Evolutionary conservation across 805 yeast genomes (phyloP), one percentile per base, ranked within the genome.

Genomic region (Metschnikowia lachancei): DNA sequence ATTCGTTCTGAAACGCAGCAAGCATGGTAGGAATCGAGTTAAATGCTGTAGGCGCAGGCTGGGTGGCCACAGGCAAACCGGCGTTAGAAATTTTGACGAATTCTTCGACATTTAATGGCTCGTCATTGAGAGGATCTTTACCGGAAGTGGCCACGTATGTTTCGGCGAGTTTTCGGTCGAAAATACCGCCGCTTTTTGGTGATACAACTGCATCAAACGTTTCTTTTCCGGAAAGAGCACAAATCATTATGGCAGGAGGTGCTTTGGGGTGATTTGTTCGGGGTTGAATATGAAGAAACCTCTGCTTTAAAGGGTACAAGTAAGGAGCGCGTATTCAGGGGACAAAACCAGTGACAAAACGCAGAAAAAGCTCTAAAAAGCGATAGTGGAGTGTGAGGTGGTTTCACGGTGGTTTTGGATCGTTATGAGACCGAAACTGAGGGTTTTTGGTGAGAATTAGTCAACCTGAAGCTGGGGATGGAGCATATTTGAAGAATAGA

Each of bases 11-110:
- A 51, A 91, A 80, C 1, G 85, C 70, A 2, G 87, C 73, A 41
- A 91, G 69, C 56, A 91, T 65, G 3, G 87, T 73, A 0, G 98
- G 98, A 26, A 91, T 87, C 0, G 95, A 85, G 18, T 82, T 77
- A 48, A 71, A 59, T 0, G 76, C 69, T 1, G 85, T 72, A 9
- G 73, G 79, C 53, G 62, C 64, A 24, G 28, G 45, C 46, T 17
- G 55, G 28, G 44, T 30, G 7, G 57, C 56, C 14, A 37, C 35
- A 11, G 44, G 45, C 20, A 40, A 22, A 3, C 37, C 40, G 18
- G 4, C 20, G 9, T 8, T 29, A 4, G 37, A 10, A 2, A 69
- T 47, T 3, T 67, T 66, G 7, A 90, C 67, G 11, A 90, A 67
- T 14, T 89, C 94, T 1, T 77, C 81, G 1, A 62, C 55, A 0